phyloP scores from a whole-genome alignment of 2,329 filamentous ascomycete species.

The Sporothrix pseudoabietina region DNA sequence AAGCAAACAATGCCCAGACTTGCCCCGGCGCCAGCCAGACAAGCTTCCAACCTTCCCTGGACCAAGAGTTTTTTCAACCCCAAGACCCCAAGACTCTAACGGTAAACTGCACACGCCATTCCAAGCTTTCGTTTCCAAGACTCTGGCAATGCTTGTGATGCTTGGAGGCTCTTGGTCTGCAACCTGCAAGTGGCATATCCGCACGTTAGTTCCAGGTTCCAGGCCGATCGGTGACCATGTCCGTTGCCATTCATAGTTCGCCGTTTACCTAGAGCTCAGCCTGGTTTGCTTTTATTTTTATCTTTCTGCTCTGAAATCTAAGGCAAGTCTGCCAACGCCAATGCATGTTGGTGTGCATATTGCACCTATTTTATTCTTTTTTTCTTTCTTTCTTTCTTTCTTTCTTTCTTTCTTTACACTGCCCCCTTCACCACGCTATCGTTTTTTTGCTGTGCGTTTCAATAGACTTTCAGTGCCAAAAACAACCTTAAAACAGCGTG shows the following conservation, averaged over 20 bases:
- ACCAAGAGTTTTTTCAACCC: background rate
- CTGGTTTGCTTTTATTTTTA: background rate
- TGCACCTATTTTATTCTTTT: background rate
- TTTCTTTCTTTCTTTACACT: background rate
- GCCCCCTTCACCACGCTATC: background rate
- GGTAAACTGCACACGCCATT: background rate
- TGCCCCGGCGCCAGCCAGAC: background rate
- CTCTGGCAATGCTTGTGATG: background rate
- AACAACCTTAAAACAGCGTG: slow-evolving; percentile 13
- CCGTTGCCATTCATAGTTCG: background rate
- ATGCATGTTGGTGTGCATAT: background rate
- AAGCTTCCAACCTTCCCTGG: background rate
- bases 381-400: background rate
- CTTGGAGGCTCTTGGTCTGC: background rate
- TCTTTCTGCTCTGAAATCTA: background rate
- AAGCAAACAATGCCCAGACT: background rate
- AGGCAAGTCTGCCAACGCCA: background rate
- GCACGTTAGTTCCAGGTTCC: background rate
- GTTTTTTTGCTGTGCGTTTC: background rate
- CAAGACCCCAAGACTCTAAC: background rate
- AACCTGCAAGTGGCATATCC: background rate
- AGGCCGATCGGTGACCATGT: background rate
- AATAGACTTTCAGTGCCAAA: slow-evolving; percentile 1
- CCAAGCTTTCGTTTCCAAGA: slow-evolving; percentile 7
- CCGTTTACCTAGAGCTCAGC: too few relatives aligned